Base-by-base conservation (phyloP, 495 filamentous ascomycete genomes). In the Talaromyces borbonicus region DNA sequence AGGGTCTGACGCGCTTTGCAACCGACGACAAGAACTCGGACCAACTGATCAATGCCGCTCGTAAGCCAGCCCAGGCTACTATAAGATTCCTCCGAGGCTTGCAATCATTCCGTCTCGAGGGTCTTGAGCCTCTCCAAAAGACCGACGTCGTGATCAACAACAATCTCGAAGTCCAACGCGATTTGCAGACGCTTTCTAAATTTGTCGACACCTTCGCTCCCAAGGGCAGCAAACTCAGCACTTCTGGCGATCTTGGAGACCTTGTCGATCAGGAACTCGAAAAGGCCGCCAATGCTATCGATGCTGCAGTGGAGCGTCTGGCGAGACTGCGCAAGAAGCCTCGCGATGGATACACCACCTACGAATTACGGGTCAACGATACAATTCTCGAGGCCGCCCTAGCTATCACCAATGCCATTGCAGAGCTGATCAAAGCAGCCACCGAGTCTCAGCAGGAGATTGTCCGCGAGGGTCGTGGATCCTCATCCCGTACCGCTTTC, bases 381-480 rank as follows among this genome's bases (percentile, higher is more conserved):
- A 83, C 82, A 1, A 95, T 98, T 53, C 74, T 98, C 37, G 87
- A 90, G 52, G 90, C 92, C 20, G 92, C 92, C 14, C 83, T 90
- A 61, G 92, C 93, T 1, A 87, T 98, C 43, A 96, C 92, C n/a
- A 90, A 81, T 52, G 92, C 92, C 14, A 96, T 98, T 52, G 86
- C 88, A 0, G 86, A 89, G 60, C 76, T 98, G 41, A 95, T 98
- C 75, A 90, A 92, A 66, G 93, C 92, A 5, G 92, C 92, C 49
- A 96, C 93, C 2, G 81, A 76, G 27, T 90, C 88, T 1, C 92
- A 98, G 59, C 83, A 95, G 59, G 92, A 98, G 65, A 98, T 98
- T 57, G 92, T 98, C n/a, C 81, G 87, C 35, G 86, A 95, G 57
- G 92, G 92, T 12, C 82, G 87, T 9, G 92, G 92, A 44, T 84